Evolutionary conservation across 805 yeast species (phyloP).

Genomic region (Metschnikowia koreensis): DNA sequence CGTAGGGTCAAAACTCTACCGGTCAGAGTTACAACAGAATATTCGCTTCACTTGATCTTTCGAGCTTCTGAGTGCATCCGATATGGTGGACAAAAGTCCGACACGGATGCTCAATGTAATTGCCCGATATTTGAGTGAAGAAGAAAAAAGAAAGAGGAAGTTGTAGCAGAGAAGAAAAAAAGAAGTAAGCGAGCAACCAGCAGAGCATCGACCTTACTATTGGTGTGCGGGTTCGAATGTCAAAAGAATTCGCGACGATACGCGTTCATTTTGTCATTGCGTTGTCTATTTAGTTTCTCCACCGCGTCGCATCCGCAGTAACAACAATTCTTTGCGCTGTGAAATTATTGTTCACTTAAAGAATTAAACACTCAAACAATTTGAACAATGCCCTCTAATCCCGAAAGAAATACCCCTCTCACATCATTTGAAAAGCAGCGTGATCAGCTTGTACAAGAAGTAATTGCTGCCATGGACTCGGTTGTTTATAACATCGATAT

Average conservation of each 20-base stretch:
- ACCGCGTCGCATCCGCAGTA: neutral
- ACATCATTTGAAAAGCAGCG: constrained; percentile 54
- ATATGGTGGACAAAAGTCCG: constrained; percentile 18
- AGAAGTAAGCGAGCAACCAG: neutral
- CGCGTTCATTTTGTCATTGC: neutral
- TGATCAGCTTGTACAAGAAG: constrained; percentile 56
- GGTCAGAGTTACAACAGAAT: constrained; percentile 16
- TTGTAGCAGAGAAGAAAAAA: neutral
- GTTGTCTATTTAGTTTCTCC: neutral
- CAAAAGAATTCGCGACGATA: neutral
- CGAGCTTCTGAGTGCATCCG: constrained; percentile 21
- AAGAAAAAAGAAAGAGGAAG: neutral
- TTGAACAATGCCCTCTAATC: neutral
- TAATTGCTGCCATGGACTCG: constrained; percentile 57
- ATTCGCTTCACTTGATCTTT: constrained; percentile 13
- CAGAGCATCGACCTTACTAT: neutral
- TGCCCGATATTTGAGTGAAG: constrained; percentile 6
- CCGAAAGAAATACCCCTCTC: neutral
- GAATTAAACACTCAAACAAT: neutral
- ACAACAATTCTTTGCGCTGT: neutral
- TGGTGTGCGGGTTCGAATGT: constrained; percentile 6
- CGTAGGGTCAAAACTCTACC: constrained; percentile 20
- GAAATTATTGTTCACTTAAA: neutral
- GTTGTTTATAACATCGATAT: constrained; percentile 63
- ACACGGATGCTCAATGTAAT: constrained; percentile 20